Evolutionary conservation across 352 stramenopile species (phyloP).

Genomic region (Globisporangium heterothallicum): DNA sequence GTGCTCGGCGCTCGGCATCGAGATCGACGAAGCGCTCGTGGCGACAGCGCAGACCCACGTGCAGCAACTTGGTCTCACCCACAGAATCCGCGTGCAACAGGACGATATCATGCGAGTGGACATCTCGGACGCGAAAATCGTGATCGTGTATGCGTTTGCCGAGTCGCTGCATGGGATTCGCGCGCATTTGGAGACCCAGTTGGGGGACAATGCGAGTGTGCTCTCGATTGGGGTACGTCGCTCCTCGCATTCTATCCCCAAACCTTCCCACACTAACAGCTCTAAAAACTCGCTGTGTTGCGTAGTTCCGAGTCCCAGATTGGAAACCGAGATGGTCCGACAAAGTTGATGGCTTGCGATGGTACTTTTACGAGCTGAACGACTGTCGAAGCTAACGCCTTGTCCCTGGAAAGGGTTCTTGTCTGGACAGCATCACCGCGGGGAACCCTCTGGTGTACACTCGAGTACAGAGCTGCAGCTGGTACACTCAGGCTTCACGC

Average conservation of each 20-base stretch:
- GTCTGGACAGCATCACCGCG: too few relatives aligned
- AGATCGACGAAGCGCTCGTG: constrained; percentile 59
- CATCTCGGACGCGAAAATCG: constrained; percentile 45
- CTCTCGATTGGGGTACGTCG: constrained; percentile 71
- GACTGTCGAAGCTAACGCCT: constrained; percentile 7
- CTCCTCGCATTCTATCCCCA: not conserved
- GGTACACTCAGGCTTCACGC: constrained; percentile 12
- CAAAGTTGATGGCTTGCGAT: constrained; percentile 44
- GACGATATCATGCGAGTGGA: constrained; percentile 53
- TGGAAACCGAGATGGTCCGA: constrained; percentile 61
- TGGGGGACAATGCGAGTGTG: constrained; percentile 34
- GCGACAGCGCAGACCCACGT: constrained; percentile 24
- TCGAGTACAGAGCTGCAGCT: not conserved
- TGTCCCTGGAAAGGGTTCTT: too few relatives aligned
- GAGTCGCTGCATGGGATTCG: constrained; percentile 67
- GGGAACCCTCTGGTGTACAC: too few relatives aligned
- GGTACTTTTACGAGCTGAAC: constrained; percentile 72
- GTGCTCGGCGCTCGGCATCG: constrained; percentile 64
- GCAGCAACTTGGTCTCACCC: constrained; percentile 15
- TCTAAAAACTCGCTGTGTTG: not conserved
- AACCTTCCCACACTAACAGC: not conserved
- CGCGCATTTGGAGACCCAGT: constrained; percentile 37
- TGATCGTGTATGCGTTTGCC: constrained; percentile 84
- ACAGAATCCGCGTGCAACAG: constrained; percentile 41
- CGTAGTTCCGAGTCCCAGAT: constrained; percentile 67